phyloP scores from a whole-genome alignment of 2,329 filamentous ascomycete species.

The Thyridium curvatum region DNA sequence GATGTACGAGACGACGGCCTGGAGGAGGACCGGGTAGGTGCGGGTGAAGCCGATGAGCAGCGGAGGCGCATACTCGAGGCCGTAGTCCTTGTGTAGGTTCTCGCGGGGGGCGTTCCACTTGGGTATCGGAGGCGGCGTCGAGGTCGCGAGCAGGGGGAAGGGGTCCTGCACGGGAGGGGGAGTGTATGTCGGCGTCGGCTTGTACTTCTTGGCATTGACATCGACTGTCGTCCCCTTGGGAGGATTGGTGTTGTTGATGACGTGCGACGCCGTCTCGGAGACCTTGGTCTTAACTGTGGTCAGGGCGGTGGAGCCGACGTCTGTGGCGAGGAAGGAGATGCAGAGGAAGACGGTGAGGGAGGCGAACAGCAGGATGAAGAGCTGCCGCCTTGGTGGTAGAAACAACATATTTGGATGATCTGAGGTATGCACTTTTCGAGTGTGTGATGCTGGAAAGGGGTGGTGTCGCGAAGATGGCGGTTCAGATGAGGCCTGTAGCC shows the following conservation, averaged over 20 bases:
- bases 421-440: background rate
- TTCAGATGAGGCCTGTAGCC: background rate
- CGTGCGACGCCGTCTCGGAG: no score
- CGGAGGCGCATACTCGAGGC: constrained; percentile 34
- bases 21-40: constrained; percentile 47
- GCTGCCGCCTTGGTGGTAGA: background rate
- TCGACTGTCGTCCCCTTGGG: constrained; percentile 23
- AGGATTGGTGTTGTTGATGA: no score
- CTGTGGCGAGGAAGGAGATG: background rate
- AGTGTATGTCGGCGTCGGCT: constrained; percentile 14
- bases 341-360: background rate
- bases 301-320: background rate
- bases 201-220: constrained; percentile 24
- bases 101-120: constrained; percentile 33
- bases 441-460: background rate
- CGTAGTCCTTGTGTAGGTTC: constrained; percentile 30
- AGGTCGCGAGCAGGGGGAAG: constrained; percentile 30
- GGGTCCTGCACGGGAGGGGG: constrained; percentile 30
- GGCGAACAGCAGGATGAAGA: background rate
- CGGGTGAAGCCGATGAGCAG: constrained; percentile 55
- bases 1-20: constrained; percentile 50
- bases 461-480: background rate
- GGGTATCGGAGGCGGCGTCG: constrained; percentile 32
- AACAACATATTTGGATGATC: background rate
- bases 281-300: background rate